Evolutionary conservation across 225 moss, liverwort and hornwort genomes (phyloP).

Genomic region (Sphagnum tenellum): DNA sequence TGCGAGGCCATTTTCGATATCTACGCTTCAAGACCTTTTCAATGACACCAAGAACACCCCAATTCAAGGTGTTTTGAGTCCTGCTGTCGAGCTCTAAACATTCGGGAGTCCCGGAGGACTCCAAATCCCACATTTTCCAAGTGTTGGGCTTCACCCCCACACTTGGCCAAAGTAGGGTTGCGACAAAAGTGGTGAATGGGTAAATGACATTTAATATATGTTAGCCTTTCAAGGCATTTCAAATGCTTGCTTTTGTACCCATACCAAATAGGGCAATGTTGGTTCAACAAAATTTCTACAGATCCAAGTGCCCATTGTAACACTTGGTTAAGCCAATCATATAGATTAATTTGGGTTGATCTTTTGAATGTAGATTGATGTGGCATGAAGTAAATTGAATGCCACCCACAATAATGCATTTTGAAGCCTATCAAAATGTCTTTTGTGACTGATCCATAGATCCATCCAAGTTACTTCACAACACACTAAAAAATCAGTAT

Average conservation of each 20-base stretch:
- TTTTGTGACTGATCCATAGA: constrained; percentile 91
- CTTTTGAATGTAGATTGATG: constrained; percentile 82
- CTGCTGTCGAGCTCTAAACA: no score
- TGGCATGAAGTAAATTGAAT: constrained; percentile 94
- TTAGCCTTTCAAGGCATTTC: constrained; percentile 84
- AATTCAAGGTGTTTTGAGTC: no score
- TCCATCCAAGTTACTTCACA: constrained; percentile 98
- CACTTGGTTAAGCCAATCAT: constrained; percentile 93
- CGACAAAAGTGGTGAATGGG: no score
- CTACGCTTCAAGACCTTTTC: no score
- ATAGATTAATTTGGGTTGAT: constrained; percentile 95
- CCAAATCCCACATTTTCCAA: no score
- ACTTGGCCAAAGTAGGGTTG: no score
- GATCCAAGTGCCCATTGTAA: constrained; percentile 94
- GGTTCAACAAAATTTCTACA: constrained; percentile 77
- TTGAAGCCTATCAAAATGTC: constrained; percentile 96
- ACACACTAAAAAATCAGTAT: no score
- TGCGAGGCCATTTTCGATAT: no score
- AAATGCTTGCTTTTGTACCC: constrained; percentile 62
- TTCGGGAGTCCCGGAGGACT: no score
- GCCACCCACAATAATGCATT: constrained; percentile 97
- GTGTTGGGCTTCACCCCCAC: no score
- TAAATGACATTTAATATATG: constrained; percentile 96
- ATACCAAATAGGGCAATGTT: constrained; percentile 95
- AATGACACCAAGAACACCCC: no score